Base-by-base conservation (phyloP, 208 protist genomes). In the Trypanosoma rangeli region DNA sequence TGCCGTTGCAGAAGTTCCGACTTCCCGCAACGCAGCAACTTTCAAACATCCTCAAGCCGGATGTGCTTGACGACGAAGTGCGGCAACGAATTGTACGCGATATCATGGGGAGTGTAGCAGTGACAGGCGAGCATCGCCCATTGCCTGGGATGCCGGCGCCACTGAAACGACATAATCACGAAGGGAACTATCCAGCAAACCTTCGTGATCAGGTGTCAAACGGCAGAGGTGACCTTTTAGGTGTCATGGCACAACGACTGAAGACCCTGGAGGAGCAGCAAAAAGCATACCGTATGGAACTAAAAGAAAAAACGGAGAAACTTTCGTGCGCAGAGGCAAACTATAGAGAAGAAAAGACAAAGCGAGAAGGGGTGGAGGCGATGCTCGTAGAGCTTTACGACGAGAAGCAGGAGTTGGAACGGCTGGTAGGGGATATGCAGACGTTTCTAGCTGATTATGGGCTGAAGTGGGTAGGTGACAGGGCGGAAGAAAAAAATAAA, bases 11-110 rank as follows among this genome's bases (percentile, higher is more conserved):
- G 60, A 85, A 85, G 61, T 94, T 86, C 64, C 63, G 85, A 24
- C 80, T 57, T 62, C 46, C 46, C 46, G 69, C 33, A 35, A 31
- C 50, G 22, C 50, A 66, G 58, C 63, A n/a, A 5, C 65, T 76
- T 53, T 22, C 82, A 64, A 68, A 81, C 44, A 78, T 96, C 39
- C 79, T 96, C 20, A 78, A 84, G 18, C 85, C 86, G 4, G 83
- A 96, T 46, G 85, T 88, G 4, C 82, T 96, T 22, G 91, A 96
- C 69, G 89, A 92, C 35, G 88, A 93, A 5, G 93, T 88, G 31
- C 82, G 91, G 0, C 63, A 72, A 15, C 74, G 87, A 68, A 80
- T 96, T 39, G 61, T 96, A 54, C 67, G 85, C 7, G 73, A 93
- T 12, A 80, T 90, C 15, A 74, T 87, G 72, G 58, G 76, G 2